Evolutionary conservation across 768 basidiomycete genomes (phyloP).

Genomic region (Suillus americanus): DNA sequence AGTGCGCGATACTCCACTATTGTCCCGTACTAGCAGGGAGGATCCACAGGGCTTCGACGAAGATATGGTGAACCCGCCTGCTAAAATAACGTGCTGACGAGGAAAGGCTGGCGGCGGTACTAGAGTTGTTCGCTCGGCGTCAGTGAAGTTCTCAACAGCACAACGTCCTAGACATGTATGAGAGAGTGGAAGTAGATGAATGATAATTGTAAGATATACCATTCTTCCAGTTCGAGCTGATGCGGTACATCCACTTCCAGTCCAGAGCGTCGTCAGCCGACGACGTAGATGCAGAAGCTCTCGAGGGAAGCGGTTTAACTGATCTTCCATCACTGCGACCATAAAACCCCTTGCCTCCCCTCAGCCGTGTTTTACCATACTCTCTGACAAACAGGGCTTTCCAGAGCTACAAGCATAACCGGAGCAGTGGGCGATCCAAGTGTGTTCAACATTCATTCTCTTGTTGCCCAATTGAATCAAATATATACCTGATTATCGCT

Average conservation of each 20-base stretch:
- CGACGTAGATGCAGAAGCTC: constrained; percentile 30
- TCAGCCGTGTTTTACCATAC: constrained; percentile 66
- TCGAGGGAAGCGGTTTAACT: constrained; percentile 56
- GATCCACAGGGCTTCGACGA: constrained; percentile 25
- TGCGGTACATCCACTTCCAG: constrained; percentile 88
- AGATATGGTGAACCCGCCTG: constrained; percentile 58
- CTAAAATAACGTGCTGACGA: constrained; percentile 49
- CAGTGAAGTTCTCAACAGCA: constrained; percentile 38
- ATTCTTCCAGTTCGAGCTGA: constrained; percentile 79
- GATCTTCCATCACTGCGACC: constrained; percentile 56
- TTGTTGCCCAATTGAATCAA: constrained; percentile 12
- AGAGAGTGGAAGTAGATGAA: constrained; percentile 17
- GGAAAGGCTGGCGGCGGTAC: constrained; percentile 13
- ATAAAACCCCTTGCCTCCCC: constrained; percentile 66
- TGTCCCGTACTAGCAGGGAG: constrained; percentile 25
- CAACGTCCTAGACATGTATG: constrained; percentile 59
- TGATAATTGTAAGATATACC: constrained; percentile 43
- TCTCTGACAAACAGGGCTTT: constrained; percentile 59
- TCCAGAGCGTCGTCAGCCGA: constrained; percentile 41
- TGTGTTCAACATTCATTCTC: constrained; percentile 19
- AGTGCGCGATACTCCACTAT: constrained; percentile 30
- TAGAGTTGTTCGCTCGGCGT: constrained; percentile 5
- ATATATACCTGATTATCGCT: constrained; percentile 62
- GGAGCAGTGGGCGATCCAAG: constrained; percentile 7
- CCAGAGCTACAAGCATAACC: constrained; percentile 52